phyloP scores from a whole-genome alignment of 164 flowering plant genomes.

The Brasenia schreberi region DNA sequence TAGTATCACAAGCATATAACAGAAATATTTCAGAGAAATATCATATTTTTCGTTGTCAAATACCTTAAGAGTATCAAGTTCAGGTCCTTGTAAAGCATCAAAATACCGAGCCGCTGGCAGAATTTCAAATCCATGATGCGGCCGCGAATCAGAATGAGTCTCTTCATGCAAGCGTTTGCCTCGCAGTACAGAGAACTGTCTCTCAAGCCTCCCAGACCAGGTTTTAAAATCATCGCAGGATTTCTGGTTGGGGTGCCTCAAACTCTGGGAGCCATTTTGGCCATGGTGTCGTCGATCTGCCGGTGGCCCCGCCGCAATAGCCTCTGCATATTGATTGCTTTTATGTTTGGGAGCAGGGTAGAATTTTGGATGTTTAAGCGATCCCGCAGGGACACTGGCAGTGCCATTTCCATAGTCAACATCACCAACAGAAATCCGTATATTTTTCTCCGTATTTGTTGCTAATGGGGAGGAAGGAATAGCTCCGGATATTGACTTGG shows the following conservation, averaged over 20 bases:
- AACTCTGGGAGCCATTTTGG: constrained; percentile 5
- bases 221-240: constrained; percentile 70
- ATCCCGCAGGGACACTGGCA: neutral
- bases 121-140: constrained; percentile 16
- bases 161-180: constrained; percentile 29
- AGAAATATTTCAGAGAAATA: no score
- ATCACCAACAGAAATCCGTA: constrained; percentile 1
- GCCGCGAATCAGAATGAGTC: constrained; percentile 8
- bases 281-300: neutral
- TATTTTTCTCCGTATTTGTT: constrained; percentile 4
- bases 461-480: constrained; percentile 39
- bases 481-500: constrained; percentile 19
- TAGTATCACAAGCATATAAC: no score
- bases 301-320: constrained; percentile 2
- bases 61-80: constrained; percentile 74
- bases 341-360: constrained; percentile 43
- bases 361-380: constrained; percentile 15
- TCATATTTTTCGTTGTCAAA: no score
- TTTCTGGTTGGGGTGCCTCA: constrained; percentile 17
- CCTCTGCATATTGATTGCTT: constrained; percentile 12
- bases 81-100: constrained; percentile 88
- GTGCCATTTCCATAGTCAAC: constrained; percentile 1
- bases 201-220: constrained; percentile 65
- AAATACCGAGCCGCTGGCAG: constrained; percentile 61
- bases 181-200: constrained; percentile 46